Base-by-base conservation (phyloP, 1,284 basidiomycete genomes). In the Farysia itapuensis region DNA sequence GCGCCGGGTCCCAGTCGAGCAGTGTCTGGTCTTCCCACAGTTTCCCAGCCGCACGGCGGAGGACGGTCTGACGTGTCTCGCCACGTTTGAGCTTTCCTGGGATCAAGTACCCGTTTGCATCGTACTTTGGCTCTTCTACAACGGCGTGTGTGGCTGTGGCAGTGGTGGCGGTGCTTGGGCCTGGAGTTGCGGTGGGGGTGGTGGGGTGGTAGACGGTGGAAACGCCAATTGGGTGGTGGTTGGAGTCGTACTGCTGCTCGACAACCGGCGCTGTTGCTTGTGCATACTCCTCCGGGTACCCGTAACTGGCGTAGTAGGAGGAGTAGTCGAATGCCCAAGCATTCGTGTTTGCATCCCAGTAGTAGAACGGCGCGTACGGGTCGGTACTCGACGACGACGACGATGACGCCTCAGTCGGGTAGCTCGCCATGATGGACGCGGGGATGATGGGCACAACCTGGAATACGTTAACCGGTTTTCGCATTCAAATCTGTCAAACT, bases 1-100 rank as follows among this genome's bases (percentile, higher is more conserved):
- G 98, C 12, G 88, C 90, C 35, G 95, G 88, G 79, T 93, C 95
- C 95, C 95, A 99, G 60, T 98, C 95, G 14, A 98, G 79, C 40
- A 99, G 80, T 2, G 91, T 95, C 77, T 90, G 89, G 77, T 99
- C 95, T 78, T 99, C 95, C 92, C 94, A 99, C 13, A 90, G 85
- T 78, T 92, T 91, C 16, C 95, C 95, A 36, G 83, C 92, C 1
- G 91, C 94, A 77, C 95, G 95, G 26, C 95, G 83, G 39, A 99
- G 79, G 9, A 99, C 95, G 4, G 95, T 99, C 38, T 86, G 87
- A 35, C 95, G 82, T 79, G 93, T 95, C 35, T 92, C 90, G 43
- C 90, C 90, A 77, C 90, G 90, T 1, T 87, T 86, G 5, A 76
- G 51, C 9, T 58, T 52, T n/a, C 72, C 74, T 0, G 70, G 57